Conservation (phyloP, 2,329 filamentous ascomycete species). For the Paramyrothecium sp. region DNA sequence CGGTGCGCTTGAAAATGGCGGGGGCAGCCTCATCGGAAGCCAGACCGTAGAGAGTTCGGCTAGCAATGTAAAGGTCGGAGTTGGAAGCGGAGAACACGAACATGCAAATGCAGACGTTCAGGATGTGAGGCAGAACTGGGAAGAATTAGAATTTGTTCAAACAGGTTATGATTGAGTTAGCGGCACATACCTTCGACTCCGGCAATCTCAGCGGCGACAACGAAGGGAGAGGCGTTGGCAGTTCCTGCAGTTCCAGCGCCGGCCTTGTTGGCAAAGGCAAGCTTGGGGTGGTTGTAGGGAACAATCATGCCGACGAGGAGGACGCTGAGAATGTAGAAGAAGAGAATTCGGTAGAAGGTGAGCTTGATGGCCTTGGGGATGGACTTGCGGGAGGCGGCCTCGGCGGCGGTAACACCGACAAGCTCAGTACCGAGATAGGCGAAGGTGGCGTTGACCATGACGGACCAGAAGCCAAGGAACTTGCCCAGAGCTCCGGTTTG, state of each 20-base stretch:
- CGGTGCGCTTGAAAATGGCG: constrained; percentile 64
- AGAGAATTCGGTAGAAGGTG: constrained; percentile 75
- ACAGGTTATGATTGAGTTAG: too few relatives aligned
- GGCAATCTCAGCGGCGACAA: constrained; percentile 67
- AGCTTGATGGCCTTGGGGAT: constrained; percentile 77
- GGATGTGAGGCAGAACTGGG: constrained; percentile 55
- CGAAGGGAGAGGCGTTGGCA: constrained; percentile 60
- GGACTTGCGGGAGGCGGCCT: constrained; percentile 74
- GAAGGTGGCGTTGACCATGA: constrained; percentile 74
- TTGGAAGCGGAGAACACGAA: constrained; percentile 75
- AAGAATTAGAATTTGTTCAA: too few relatives aligned
- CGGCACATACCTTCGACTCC: constrained; percentile 43
- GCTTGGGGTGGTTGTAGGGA: constrained; percentile 61
- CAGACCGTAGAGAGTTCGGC: constrained; percentile 67
- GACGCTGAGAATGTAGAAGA: constrained; percentile 74
- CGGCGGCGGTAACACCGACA: constrained; percentile 75
- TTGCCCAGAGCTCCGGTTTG: constrained; percentile 34
- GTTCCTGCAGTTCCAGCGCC: too few relatives aligned
- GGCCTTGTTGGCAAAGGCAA: constrained; percentile 52
- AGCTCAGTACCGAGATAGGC: constrained; percentile 77
- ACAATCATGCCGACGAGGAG: constrained; percentile 73
- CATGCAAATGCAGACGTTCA: constrained; percentile 70
- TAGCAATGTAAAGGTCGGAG: constrained; percentile 74
- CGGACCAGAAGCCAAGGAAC: constrained; percentile 67
- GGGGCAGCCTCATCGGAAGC: constrained; percentile 70